Conservation (phyloP, 805 yeast genomes). For the Metschnikowia koreensis region DNA sequence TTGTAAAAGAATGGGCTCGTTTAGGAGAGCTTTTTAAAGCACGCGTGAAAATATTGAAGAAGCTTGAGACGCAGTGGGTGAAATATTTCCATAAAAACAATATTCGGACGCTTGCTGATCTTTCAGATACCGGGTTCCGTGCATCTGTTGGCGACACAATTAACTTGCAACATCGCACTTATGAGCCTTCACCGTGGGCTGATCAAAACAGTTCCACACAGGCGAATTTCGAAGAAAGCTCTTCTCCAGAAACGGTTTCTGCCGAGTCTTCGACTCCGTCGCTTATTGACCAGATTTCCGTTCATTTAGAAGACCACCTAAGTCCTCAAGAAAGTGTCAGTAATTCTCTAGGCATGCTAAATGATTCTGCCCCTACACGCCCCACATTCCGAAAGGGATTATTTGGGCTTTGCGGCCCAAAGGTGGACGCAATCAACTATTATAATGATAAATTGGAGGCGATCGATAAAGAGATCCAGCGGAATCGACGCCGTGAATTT, state of each 20-base stretch:
- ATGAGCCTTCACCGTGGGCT: not conserved
- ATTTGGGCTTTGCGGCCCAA: conserved; percentile 61
- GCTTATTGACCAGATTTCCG: conserved; percentile 29
- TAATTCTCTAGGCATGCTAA: not conserved
- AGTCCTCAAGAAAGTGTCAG: conserved; percentile 5
- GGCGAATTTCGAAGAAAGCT: not conserved
- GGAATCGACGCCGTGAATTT: conserved; percentile 65
- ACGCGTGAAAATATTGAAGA: conserved; percentile 51
- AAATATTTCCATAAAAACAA: conserved; percentile 49
- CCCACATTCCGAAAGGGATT: conserved; percentile 64
- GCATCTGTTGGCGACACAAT: conserved; percentile 31
- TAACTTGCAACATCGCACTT: conserved; percentile 15
- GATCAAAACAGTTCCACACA: not conserved
- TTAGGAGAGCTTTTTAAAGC: conserved; percentile 64
- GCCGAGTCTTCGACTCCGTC: conserved; percentile 5
- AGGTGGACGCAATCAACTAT: conserved; percentile 79
- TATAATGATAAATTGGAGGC: conserved; percentile 65
- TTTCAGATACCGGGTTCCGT: conserved; percentile 26
- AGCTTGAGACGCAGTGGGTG: conserved; percentile 72
- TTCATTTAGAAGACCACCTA: conserved; percentile 18
- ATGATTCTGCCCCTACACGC: conserved; percentile 25
- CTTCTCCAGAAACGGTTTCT: not conserved
- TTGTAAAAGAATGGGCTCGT: conserved; percentile 84
- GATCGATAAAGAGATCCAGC: conserved; percentile 66
- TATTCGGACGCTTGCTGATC: conserved; percentile 28